Conservation (phyloP, 1,284 basidiomycete species). For the Porogramme epimiltina region DNA sequence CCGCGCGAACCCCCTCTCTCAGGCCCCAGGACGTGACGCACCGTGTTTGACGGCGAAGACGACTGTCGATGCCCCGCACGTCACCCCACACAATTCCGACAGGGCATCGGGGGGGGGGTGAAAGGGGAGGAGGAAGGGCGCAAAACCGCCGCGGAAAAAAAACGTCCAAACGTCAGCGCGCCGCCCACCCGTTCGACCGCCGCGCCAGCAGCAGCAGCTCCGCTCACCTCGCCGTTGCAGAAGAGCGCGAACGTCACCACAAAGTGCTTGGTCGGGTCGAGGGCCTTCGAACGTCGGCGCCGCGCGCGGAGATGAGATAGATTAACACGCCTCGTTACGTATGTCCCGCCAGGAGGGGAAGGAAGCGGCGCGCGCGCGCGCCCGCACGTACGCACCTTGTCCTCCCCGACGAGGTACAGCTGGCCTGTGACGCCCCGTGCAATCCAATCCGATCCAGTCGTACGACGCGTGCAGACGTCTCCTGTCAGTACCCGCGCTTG, state of each 20-base stretch:
- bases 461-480: no score
- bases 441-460: no score
- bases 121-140: no score
- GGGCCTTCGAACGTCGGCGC: constrained; percentile 32
- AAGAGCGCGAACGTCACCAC: constrained; percentile 61
- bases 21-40: constrained; percentile 20
- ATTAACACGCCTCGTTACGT: no score
- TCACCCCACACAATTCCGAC: no score
- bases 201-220: neutral
- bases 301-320: no score
- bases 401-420: constrained; percentile 50
- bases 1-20: neutral
- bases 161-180: no score
- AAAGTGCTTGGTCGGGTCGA: constrained; percentile 53
- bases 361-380: neutral
- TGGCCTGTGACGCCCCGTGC: constrained; percentile 40
- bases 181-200: no score
- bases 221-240: constrained; percentile 58
- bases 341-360: no score
- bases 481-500: no score
- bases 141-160: no score
- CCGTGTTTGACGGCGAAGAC: constrained; percentile 65
- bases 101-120: no score
- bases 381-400: constrained; percentile 36
- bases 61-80: constrained; percentile 35